Percentiles rank a stretch among this genome's conserved stretches.
Conservation (phyloP, 2,329 filamentous ascomycete species). For the Cercospora sp. region DNA sequence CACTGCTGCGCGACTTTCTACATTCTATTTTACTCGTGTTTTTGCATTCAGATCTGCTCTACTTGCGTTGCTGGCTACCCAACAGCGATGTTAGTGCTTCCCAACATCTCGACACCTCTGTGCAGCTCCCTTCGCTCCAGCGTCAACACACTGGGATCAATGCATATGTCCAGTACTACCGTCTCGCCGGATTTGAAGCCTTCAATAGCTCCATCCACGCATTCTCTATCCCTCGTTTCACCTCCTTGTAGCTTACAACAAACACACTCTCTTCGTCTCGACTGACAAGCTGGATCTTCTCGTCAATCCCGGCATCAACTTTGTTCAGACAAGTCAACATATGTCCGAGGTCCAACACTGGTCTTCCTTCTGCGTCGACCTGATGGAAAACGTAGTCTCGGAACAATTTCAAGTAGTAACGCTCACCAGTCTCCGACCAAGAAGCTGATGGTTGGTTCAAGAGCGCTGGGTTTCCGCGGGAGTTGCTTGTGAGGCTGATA, state of each 20-base stretch:
- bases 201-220: conserved; percentile 58
- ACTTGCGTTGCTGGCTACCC: neutral
- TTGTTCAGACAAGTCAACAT: conserved; percentile 87
- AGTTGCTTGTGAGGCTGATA: conserved; percentile 46
- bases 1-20: neutral
- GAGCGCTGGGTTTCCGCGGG: conserved; percentile 32
- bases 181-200: conserved; percentile 24
- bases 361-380: conserved; percentile 79
- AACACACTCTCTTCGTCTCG: conserved; percentile 88
- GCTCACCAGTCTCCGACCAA: conserved; percentile 91
- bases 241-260: conserved; percentile 84
- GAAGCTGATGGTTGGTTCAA: conserved; percentile 37
- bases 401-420: conserved; percentile 92
- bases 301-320: conserved; percentile 83
- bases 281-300: conserved; percentile 81
- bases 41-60: conserved; percentile 3
- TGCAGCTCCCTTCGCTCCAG: neutral
- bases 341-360: conserved; percentile 83
- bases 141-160: neutral
- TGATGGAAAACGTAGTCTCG: conserved; percentile 97
- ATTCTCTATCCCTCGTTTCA: conserved; percentile 66
- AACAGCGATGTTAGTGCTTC: neutral
- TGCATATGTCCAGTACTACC: conserved; percentile 6
- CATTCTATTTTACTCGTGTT: conserved; percentile 3
- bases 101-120: neutral